Base-by-base conservation (phyloP, 495 filamentous ascomycete species). In the Achaetomiella virescens region DNA sequence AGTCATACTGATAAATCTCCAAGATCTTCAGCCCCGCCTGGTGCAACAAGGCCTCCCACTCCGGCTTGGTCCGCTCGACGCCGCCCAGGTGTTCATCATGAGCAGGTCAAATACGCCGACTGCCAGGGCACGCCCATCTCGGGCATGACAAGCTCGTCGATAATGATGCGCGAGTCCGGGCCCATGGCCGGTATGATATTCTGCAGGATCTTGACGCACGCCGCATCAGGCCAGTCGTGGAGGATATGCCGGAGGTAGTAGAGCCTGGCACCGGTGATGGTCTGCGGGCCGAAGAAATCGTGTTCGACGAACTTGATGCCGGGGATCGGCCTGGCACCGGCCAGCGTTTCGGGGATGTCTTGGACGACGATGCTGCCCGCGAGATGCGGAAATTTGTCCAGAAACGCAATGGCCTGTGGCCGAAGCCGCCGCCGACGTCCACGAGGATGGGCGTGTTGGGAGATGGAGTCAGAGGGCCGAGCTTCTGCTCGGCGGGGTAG, bases 401-500 rank as follows among this genome's bases (percentile, higher is more conserved):
- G 68, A 22, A 84, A 73, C 9, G 64, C 65, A 27, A 68, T 63
- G 42, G 71, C 71, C 43, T 83, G 78, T 84, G 76, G n/a, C 81
- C 81, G 27, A 75, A 65, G 1, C 75, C 69, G 36, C 82, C 78
- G 9, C 80, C 80, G 0, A 84, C 66, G 52, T 84, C 77, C 14
- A 84, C 78, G 29, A 80, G 70, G 33, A 81, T 25, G 2, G 60
- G 42, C 12, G 42, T 42, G 12, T 63, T 54, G 1, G 46, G 11
- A 20, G 45, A 3, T 25, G 35, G 29, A 5, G 9, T 17, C n/a
- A 27, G 36, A 6, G 35, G 15, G 12, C 9, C 43, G 9, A 20
- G 40, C 4, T 29, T 43, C n/a, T 47, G 41, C n/a, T 47, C 46
- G 25, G 60, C 43, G 8, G 64, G 62, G 46, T 71, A 73, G 0